Evolutionary conservation across 192 early-diverging fungal genomes (phyloP).

Genomic region (Coemansia guatemalensis): DNA sequence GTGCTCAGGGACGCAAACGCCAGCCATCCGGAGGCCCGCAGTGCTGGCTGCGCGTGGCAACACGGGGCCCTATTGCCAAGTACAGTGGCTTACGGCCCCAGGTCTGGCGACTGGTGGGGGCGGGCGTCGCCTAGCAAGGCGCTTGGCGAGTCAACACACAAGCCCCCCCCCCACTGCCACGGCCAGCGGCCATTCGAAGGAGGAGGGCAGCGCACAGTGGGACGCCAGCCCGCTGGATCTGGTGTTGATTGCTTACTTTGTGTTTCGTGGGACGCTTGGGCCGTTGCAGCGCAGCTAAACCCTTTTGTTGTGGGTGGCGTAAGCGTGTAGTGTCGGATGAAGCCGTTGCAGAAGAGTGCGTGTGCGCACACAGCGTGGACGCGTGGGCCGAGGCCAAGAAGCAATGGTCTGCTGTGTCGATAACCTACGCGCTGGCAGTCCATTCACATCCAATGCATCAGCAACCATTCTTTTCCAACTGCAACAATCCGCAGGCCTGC

Average conservation of each 20-base stretch:
- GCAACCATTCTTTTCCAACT: neutral
- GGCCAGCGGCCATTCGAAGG: neutral
- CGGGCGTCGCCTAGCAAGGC: neutral
- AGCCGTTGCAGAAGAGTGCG: neutral
- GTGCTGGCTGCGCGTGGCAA: neutral
- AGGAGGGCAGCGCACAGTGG: neutral
- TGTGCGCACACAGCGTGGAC: constrained; percentile 14
- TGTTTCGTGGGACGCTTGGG: neutral
- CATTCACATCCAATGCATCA: constrained; percentile 6
- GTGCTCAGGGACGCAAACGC: too few relatives aligned
- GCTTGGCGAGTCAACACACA: neutral
- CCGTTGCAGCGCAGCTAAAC: neutral
- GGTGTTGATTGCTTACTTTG: neutral
- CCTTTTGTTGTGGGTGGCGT: neutral
- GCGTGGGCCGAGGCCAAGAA: neutral
- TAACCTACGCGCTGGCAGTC: constrained; percentile 5
- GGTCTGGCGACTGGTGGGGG: neutral
- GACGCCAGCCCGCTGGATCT: too few relatives aligned
- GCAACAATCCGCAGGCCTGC: neutral
- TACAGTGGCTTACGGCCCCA: neutral
- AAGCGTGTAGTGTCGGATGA: neutral
- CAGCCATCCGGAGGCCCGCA: too few relatives aligned
- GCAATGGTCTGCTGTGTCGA: constrained; percentile 8
- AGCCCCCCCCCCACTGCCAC: neutral
- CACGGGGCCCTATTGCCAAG: neutral